phyloP scores from a whole-genome alignment of 2,329 filamentous ascomycete species.

The Colletotrichum melonis region DNA sequence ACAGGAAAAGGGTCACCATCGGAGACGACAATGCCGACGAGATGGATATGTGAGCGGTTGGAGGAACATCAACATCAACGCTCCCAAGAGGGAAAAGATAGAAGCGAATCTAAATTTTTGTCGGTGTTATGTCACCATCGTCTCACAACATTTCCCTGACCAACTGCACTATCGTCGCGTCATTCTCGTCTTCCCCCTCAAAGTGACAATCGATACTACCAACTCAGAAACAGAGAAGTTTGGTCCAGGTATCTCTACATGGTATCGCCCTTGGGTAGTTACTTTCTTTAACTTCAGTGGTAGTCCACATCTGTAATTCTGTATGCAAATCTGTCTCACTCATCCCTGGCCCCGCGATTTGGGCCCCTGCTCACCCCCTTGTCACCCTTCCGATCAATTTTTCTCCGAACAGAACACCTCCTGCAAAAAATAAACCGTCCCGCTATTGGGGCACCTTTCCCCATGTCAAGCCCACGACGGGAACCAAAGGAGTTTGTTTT shows the following conservation, averaged over 20 bases:
- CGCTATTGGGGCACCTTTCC: slow-evolving; percentile 26
- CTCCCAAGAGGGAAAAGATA: neutral
- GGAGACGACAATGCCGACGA: slow-evolving; percentile 71
- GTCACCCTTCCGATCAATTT: slow-evolving; percentile 27
- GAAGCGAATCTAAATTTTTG: neutral
- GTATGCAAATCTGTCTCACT: slow-evolving; percentile 30
- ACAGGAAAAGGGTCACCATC: slow-evolving; percentile 90
- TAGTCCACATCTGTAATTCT: slow-evolving; percentile 16
- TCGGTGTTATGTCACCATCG: slow-evolving; percentile 1
- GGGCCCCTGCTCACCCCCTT: slow-evolving; percentile 20
- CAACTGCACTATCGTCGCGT: neutral
- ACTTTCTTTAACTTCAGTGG: slow-evolving; percentile 17
- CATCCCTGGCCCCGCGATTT: slow-evolving; percentile 29
- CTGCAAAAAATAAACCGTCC: slow-evolving; percentile 20
- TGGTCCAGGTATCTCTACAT: neutral
- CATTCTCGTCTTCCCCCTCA: neutral
- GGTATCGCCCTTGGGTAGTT: neutral
- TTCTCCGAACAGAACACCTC: slow-evolving; percentile 1
- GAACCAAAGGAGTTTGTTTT: slow-evolving; percentile 21
- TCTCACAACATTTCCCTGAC: neutral
- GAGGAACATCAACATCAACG: slow-evolving; percentile 1
- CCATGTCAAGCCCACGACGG: slow-evolving; percentile 6
- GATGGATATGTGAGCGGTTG: slow-evolving; percentile 40
- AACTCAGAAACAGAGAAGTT: neutral
- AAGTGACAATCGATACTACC: neutral